Evolutionary conservation across 192 early-diverging fungal genomes (phyloP).

Genomic region (Pilobolus umbonatus): DNA sequence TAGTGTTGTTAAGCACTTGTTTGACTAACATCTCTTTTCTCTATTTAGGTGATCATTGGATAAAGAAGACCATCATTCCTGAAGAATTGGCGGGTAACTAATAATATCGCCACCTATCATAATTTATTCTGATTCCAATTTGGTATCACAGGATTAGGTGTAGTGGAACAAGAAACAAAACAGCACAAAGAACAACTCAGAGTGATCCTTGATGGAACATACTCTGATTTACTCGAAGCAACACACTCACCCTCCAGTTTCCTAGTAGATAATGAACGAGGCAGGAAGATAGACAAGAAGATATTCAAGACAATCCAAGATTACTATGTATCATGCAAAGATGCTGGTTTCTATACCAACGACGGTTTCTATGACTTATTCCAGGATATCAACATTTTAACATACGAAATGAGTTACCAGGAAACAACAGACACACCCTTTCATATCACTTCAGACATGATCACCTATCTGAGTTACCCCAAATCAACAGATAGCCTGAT

Average conservation of each 20-base stretch:
- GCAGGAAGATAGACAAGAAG: constrained; percentile 34
- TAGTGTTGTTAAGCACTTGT: not conserved
- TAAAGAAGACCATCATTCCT: constrained; percentile 50
- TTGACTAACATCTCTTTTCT: not conserved
- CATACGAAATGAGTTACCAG: not conserved
- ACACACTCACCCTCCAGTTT: constrained; percentile 1
- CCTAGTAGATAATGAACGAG: not conserved
- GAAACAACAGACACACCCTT: not conserved
- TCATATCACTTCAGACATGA: constrained; percentile 1
- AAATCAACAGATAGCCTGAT: not conserved
- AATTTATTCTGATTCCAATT: not conserved
- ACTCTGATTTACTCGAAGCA: not conserved
- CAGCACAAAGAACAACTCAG: constrained; percentile 2
- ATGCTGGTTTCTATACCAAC: constrained; percentile 12
- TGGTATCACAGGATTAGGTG: not conserved
- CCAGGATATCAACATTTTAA: not conserved
- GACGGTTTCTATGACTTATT: not conserved
- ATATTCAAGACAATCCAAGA: constrained; percentile 53
- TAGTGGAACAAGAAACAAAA: constrained; percentile 5
- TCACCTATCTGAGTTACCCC: not conserved
- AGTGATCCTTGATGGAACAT: constrained; percentile 1
- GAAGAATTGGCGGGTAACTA: constrained; percentile 47
- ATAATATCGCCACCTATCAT: not conserved
- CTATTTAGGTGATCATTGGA: constrained; percentile 50
- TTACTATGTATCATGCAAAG: constrained; percentile 53